Evolutionary conservation across 768 basidiomycete species (phyloP).

Genomic region (Leccinum longicurvipes): DNA sequence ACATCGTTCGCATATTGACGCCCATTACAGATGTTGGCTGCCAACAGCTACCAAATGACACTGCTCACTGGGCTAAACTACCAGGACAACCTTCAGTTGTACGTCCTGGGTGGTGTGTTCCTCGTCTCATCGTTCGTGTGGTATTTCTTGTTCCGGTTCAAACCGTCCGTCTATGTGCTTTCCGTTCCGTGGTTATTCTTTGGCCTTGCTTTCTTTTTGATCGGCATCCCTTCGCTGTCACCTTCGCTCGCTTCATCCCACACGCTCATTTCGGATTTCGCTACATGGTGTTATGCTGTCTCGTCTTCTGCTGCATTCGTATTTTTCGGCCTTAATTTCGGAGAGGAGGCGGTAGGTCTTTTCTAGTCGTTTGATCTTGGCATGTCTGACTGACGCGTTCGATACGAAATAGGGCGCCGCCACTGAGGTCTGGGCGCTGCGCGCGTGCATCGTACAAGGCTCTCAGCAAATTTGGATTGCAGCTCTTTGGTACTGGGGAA

Average conservation of each 20-base stretch:
- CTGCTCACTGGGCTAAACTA: slow-evolving; percentile 84
- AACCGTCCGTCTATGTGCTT: slow-evolving; percentile 84
- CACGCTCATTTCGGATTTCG: slow-evolving; percentile 64
- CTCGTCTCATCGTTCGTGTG: slow-evolving; percentile 81
- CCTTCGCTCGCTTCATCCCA: slow-evolving; percentile 57
- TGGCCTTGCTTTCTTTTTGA: slow-evolving; percentile 85
- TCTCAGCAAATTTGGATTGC: slow-evolving; percentile 96
- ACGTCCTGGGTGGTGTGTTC: slow-evolving; percentile 89
- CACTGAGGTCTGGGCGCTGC: slow-evolving; percentile 89
- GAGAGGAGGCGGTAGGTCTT: slow-evolving; percentile 81
- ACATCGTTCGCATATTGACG: neutral
- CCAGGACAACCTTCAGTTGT: slow-evolving; percentile 76
- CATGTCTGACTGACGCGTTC: slow-evolving; percentile 1
- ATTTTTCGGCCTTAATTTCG: slow-evolving; percentile 95
- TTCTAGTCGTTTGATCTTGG: neutral
- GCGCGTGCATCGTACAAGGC: slow-evolving; percentile 92
- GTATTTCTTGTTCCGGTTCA: slow-evolving; percentile 87
- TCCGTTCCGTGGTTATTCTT: slow-evolving; percentile 91
- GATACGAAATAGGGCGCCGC: slow-evolving; percentile 66
- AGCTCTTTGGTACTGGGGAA: slow-evolving; percentile 95
- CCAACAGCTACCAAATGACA: slow-evolving; percentile 94
- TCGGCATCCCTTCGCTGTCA: slow-evolving; percentile 79
- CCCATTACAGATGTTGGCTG: slow-evolving; percentile 65
- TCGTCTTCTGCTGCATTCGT: slow-evolving; percentile 92
- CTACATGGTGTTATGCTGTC: slow-evolving; percentile 89